Evolutionary conservation across 177 flowering plant species (phyloP), one percentile per base, ranked within the genome.

Genomic region (Vitis hybrid): DNA sequence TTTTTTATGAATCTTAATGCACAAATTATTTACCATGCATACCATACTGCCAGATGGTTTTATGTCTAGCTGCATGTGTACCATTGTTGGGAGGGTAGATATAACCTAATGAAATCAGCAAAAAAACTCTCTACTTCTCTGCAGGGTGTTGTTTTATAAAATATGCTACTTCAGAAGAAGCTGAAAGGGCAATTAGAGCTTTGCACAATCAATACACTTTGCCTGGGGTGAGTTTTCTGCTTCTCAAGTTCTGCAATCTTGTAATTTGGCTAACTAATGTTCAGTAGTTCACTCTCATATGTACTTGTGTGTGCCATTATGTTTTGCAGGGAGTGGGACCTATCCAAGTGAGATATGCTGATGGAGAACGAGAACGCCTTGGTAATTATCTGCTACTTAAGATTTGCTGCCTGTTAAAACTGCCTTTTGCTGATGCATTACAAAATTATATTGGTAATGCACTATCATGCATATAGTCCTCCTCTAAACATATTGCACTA

Each of bases 141-240:
- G 85, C 99, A 93, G 99, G 99, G 15, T 95, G 98, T 80, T 95
- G 99, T 84, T 95, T 95, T 75, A 82, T 95, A 60, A 95, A 95
- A 78, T 95, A 87, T 86, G 91, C 92, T 72, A 88, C 93, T 68
- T 78, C 88, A 51, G 97, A 86, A 75, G 98, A 95, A 78, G 99
- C 98, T 72, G 97, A 95, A 74, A 84, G 86, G 77, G 99, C 99
- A 48, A 95, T 95, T 73, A 83, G 90, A 80, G 86, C 83, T 48
- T 82, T 95, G 80, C 99, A 95, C 73, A 95, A 93, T 83, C 97
- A 87, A 65, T 78, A 75, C 74, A 93, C 92, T 58, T 81, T 95
- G 60, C 97, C 97, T 63, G 99, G 97, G 88, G 99, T 95, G 76
- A 83, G 90, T 78, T 77, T 14, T 61, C 10, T 63, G 16, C 45